Percentiles rank a stretch among this genome's conserved stretches.
Evolutionary conservation across 192 early-diverging fungal genomes (phyloP).

Genomic region (Pecoramyces ruminantium): DNA sequence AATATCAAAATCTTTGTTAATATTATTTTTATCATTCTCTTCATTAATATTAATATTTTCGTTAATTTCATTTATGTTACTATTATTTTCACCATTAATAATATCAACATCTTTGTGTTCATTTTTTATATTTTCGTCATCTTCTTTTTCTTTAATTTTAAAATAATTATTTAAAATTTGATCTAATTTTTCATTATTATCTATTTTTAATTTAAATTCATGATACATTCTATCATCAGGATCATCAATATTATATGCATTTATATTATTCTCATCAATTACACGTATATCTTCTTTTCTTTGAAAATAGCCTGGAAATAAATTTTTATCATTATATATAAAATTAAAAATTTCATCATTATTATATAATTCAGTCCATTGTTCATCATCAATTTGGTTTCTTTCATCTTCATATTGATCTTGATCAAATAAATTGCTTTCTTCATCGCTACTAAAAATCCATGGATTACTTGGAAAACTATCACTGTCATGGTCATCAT

Average conservation of each 20-base stretch:
- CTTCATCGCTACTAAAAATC: neutral
- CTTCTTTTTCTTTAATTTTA: neutral
- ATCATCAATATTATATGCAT: neutral
- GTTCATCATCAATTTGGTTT: neutral
- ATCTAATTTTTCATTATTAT: neutral
- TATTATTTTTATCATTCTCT: neutral
- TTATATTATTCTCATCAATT: neutral
- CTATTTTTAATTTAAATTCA: neutral
- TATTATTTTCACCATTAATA: too few relatives aligned
- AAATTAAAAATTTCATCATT: neutral
- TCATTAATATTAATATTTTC: neutral
- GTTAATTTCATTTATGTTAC: neutral
- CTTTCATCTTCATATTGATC: neutral
- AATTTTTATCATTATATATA: neutral
- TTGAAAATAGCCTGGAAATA: neutral
- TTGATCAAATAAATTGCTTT: neutral
- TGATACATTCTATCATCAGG: neutral
- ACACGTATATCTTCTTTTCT: neutral
- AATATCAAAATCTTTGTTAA: neutral
- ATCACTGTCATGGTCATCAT: neutral
- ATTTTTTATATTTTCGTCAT: too few relatives aligned
- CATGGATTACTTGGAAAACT: neutral
- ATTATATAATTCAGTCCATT: neutral
- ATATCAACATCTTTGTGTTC: too few relatives aligned
- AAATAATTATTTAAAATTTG: neutral